These are phyloP conservation scores for Fusarium newnesense DNA, from an alignment of 2,329 filamentous ascomycete species.

Conservation along the genomic window DNA sequence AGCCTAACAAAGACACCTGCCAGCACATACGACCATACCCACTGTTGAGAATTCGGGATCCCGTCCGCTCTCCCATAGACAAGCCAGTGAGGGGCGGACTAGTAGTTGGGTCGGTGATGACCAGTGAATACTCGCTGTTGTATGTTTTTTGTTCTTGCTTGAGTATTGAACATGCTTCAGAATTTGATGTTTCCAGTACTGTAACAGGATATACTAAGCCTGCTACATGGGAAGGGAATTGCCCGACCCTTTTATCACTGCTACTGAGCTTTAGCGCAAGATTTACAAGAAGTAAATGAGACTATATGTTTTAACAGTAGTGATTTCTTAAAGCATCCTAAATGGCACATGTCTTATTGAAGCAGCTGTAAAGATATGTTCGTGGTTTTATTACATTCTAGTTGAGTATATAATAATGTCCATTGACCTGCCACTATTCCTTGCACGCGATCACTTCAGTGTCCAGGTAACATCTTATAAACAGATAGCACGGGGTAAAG, in stretches of 20 bases:
- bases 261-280: no score
- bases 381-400: background rate
- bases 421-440: accelerated
- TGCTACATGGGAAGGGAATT: no score
- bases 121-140: conserved; percentile 8
- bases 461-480: accelerated
- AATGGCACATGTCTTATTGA: accelerated
- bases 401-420: accelerated
- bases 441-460: accelerated
- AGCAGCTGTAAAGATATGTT: accelerated
- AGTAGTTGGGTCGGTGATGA: conserved; percentile 6
- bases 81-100: conserved; percentile 8
- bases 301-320: no score
- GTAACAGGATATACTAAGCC: no score
- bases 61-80: conserved; percentile 8
- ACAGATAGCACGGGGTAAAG: background rate
- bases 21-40: conserved; percentile 8
- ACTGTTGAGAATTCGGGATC: conserved; percentile 8
- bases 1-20: background rate
- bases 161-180: background rate
- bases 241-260: no score
- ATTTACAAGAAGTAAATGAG: no score
- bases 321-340: accelerated
- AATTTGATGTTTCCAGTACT: background rate
- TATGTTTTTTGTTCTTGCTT: background rate